phyloP scores from a whole-genome alignment of 805 yeast genomes.

The Pichia cabralensis region DNA sequence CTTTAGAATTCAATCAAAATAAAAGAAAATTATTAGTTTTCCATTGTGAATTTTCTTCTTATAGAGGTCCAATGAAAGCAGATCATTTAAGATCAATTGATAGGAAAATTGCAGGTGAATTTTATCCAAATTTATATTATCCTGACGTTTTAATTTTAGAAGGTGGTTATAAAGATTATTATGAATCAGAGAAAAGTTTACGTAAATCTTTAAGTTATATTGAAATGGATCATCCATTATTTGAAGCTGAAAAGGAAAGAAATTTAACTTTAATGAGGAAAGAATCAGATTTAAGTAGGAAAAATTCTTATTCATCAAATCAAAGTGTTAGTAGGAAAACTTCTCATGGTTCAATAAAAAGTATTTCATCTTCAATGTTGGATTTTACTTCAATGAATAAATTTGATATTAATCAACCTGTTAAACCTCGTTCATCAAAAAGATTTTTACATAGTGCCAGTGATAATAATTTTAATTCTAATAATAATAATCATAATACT shows the following conservation, averaged over 20 bases:
- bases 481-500: neutral
- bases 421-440: constrained; percentile 5
- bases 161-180: constrained; percentile 86
- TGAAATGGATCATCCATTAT: constrained; percentile 68
- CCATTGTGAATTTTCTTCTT: constrained; percentile 91
- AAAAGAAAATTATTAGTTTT: constrained; percentile 53
- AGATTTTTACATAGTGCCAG: neutral
- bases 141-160: constrained; percentile 85
- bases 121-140: constrained; percentile 72
- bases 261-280: constrained; percentile 31
- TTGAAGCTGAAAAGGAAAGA: constrained; percentile 34
- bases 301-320: constrained; percentile 14
- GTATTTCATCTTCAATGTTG: constrained; percentile 15
- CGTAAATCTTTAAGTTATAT: constrained; percentile 41
- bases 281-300: constrained; percentile 25
- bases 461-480: neutral
- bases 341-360: constrained; percentile 10
- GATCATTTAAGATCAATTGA: constrained; percentile 76
- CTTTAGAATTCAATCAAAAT: constrained; percentile 16
- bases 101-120: constrained; percentile 50
- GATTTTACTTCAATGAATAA: constrained; percentile 17
- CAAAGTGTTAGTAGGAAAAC: constrained; percentile 10
- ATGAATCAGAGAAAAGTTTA: constrained; percentile 31
- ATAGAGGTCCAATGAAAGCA: constrained; percentile 93
- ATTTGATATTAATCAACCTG: constrained; percentile 4